Base-by-base conservation (phyloP, 805 yeast species). In the Candida railenensis region DNA sequence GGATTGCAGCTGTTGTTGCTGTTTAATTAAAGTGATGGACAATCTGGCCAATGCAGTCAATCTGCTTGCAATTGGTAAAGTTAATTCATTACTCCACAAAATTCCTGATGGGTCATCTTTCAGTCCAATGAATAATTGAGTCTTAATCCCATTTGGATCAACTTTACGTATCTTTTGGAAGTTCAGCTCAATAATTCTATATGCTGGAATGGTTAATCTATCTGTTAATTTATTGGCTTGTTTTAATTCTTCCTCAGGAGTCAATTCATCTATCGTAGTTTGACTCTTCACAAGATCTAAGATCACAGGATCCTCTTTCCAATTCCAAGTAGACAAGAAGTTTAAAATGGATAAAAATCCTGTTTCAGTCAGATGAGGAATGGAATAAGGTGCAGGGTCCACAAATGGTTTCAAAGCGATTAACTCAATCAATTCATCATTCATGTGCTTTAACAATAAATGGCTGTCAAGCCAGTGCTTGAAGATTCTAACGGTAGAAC, bases 381-480 rank as follows among this genome's bases (percentile, higher is more conserved):
- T 77, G 1, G 81, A 75, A 67, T 78, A 91, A n/a, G 97, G 96
- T 0, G 87, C 83, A 7, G 91, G 84, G 59, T 90, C 95, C 40
- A 89, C 85, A 68, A 92, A 94, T 16, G 89, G 88, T 55, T 86
- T 83, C 51, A 90, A 71, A 3, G 90, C 95, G 48, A 94, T 65
- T 43, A 94, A 73, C 65, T 94, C 99, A 38, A 87, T 74, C 34
- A 88, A 70, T 58, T 89, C 96, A 43, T 90, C 96, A 14, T 77
- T 69, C 52, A 92, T 75, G 56, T 88, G 95, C 18, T 78, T 68
- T 34, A 85, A 69, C 25, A 94, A 71, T 43, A 88, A 63, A 60
- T 94, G 99, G 1, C 87, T 75, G 52, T 89, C 90, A 48, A 94
- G 73, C 98, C 99, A 94, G 54, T 78, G 78, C 65, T 94, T 94